Evolutionary conservation across 1,139 yeast species (phyloP).

Genomic region (Meyerozyma athensensis): DNA sequence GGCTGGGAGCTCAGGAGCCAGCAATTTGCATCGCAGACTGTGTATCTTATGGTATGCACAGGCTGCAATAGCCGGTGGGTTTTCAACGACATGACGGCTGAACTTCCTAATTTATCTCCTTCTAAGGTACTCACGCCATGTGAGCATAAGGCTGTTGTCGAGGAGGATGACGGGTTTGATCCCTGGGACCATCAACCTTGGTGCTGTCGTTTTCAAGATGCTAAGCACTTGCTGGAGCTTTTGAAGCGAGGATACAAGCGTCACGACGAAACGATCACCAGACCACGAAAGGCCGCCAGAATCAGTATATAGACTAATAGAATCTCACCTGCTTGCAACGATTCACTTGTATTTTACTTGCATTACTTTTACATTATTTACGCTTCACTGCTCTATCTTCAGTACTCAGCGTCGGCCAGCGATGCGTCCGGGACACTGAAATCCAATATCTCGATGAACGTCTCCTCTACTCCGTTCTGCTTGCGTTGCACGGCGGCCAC

Average conservation of each 20-base stretch:
- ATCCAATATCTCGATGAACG: conserved; percentile 76
- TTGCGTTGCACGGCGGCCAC: conserved; percentile 87
- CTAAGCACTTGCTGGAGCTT: conserved; percentile 12
- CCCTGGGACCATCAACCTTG: conserved; percentile 33
- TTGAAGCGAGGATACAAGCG: not conserved
- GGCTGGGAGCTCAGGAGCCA: not conserved
- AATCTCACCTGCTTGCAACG: too few relatives aligned
- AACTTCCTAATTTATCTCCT: conserved; percentile 15
- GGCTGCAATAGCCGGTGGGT: conserved; percentile 2
- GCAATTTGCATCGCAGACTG: conserved; percentile 1
- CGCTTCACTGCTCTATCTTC: too few relatives aligned
- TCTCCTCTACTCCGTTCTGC: conserved; percentile 44
- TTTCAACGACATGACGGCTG: conserved; percentile 5
- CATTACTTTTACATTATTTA: not conserved
- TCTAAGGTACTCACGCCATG: conserved; percentile 31
- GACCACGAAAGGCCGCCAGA: not conserved
- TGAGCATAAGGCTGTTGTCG: conserved; percentile 14
- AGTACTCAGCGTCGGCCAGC: conserved; percentile 3
- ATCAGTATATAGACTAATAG: too few relatives aligned
- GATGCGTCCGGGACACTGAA: conserved; percentile 48
- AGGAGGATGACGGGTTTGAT: conserved; percentile 19
- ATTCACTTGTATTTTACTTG: not conserved
- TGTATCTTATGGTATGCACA: not conserved
- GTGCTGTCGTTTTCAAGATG: conserved; percentile 26
- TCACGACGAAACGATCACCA: not conserved